These are phyloP conservation scores for Vanrija sp. DNA, from an alignment of 1,284 basidiomycete species.

Conservation along the genomic window DNA sequence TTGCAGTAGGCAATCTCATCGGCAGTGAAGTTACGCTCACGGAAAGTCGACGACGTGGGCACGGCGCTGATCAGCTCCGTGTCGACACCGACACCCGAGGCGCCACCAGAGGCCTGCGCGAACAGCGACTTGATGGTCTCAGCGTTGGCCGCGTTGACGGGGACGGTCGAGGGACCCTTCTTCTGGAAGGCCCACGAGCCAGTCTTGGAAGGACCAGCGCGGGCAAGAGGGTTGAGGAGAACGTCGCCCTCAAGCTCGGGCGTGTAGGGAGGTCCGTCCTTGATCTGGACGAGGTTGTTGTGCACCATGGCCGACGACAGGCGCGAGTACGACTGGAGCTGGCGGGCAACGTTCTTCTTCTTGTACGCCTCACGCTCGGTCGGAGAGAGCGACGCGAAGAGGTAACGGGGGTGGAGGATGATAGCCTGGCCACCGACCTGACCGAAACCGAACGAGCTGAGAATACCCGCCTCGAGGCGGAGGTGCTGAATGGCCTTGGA, in stretches of 20 bases:
- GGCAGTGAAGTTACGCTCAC: constrained; percentile 88
- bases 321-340: constrained; percentile 78
- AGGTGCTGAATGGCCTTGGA: constrained; percentile 93
- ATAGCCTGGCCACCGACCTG: constrained; percentile 94
- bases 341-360: constrained; percentile 63
- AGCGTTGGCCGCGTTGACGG: constrained; percentile 64
- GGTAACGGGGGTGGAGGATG: constrained; percentile 84
- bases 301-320: constrained; percentile 93
- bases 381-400: constrained; percentile 76
- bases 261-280: constrained; percentile 87
- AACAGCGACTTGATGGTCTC: constrained; percentile 56
- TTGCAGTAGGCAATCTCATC: constrained; percentile 83
- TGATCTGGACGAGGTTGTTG: constrained; percentile 90
- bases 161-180: constrained; percentile 58
- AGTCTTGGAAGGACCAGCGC: constrained; percentile 78
- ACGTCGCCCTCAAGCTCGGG: constrained; percentile 83
- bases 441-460: constrained; percentile 98
- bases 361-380: constrained; percentile 72
- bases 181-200: constrained; percentile 75
- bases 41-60: constrained; percentile 85
- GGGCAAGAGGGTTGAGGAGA: constrained; percentile 87
- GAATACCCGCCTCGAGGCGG: constrained; percentile 82
- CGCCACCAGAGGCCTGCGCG: constrained; percentile 37
- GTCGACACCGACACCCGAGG: constrained; percentile 32
- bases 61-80: constrained; percentile 87